These are phyloP conservation scores for Hebeloma cylindrosporum DNA, from an alignment of 768 basidiomycete species.

Conservation along the genomic window DNA sequence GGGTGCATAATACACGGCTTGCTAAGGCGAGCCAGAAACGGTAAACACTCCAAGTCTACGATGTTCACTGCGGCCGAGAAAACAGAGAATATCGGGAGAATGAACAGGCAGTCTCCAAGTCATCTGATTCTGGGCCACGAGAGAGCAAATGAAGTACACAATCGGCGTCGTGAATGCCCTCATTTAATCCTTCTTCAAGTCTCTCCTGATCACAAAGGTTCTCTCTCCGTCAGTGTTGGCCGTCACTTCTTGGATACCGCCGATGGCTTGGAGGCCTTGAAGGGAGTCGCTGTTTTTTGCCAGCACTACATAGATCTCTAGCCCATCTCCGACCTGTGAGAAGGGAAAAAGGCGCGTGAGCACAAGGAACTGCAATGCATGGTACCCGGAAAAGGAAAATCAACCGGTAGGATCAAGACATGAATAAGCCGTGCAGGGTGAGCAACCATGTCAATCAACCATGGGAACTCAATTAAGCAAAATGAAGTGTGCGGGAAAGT, in stretches of 20 bases:
- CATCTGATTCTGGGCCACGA: slow-evolving; percentile 21
- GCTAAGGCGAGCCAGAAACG: slow-evolving; percentile 9
- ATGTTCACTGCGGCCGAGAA: slow-evolving; percentile 12
- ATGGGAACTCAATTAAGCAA: slow-evolving; percentile 6
- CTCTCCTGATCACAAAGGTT: slow-evolving; percentile 71
- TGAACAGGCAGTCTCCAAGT: slow-evolving; percentile 17
- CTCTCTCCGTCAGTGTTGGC: slow-evolving; percentile 65
- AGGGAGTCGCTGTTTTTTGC: slow-evolving; percentile 59
- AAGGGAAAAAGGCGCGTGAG: slow-evolving; percentile 13
- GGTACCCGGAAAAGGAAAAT: slow-evolving; percentile 6
- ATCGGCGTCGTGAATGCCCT: slow-evolving; percentile 16
- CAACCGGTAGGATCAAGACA: neutral
- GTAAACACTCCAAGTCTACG: slow-evolving; percentile 13
- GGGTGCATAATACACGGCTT: slow-evolving; percentile 17
- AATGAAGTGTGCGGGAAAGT: neutral
- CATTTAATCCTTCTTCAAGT: slow-evolving; percentile 78
- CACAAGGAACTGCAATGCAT: slow-evolving; percentile 12
- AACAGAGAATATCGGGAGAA: slow-evolving; percentile 7
- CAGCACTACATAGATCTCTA: slow-evolving; percentile 89
- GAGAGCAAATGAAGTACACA: slow-evolving; percentile 19
- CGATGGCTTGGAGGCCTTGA: slow-evolving; percentile 55
- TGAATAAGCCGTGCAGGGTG: neutral
- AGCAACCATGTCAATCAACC: slow-evolving; percentile 8
- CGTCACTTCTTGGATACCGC: slow-evolving; percentile 64
- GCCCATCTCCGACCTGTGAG: slow-evolving; percentile 85